Conservation (phyloP, 768 basidiomycete species). For the Sporobolomyces pararoseus region DNA sequence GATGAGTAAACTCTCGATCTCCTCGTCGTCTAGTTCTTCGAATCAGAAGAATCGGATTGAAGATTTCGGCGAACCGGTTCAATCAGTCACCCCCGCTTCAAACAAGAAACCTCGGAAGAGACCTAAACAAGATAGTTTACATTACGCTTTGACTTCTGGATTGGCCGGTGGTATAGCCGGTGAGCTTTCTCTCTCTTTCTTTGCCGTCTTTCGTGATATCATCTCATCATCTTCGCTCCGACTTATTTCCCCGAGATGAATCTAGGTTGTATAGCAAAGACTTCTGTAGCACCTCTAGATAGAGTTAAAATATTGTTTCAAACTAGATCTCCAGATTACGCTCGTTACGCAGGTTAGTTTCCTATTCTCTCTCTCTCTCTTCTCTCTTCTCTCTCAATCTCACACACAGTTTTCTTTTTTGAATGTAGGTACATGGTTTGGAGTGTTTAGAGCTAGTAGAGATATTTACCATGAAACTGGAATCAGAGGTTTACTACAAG, state of each 20-base stretch:
- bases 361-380: background rate
- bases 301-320: constrained; percentile 98
- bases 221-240: background rate
- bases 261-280: constrained; percentile 45
- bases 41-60: too few species aligned
- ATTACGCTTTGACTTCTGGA: constrained; percentile 72
- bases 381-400: background rate
- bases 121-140: constrained; percentile 46
- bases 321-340: constrained; percentile 89
- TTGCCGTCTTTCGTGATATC: constrained; percentile 9
- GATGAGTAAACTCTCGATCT: too few species aligned
- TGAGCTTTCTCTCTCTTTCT: constrained; percentile 51
- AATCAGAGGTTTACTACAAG: constrained; percentile 79
- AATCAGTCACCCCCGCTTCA: background rate
- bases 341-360: constrained; percentile 77
- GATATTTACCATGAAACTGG: constrained; percentile 61
- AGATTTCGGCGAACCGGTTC: background rate
- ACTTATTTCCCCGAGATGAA: background rate
- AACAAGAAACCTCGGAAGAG: constrained; percentile 7
- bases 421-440: constrained; percentile 72
- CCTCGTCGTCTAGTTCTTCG: background rate
- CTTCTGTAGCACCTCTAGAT: constrained; percentile 74
- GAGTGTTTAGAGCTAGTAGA: constrained; percentile 69
- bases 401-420: background rate
- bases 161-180: constrained; percentile 91